Evolutionary conservation across 2,329 filamentous ascomycete species (phyloP).

Genomic region (Colletotrichum cuscutae): DNA sequence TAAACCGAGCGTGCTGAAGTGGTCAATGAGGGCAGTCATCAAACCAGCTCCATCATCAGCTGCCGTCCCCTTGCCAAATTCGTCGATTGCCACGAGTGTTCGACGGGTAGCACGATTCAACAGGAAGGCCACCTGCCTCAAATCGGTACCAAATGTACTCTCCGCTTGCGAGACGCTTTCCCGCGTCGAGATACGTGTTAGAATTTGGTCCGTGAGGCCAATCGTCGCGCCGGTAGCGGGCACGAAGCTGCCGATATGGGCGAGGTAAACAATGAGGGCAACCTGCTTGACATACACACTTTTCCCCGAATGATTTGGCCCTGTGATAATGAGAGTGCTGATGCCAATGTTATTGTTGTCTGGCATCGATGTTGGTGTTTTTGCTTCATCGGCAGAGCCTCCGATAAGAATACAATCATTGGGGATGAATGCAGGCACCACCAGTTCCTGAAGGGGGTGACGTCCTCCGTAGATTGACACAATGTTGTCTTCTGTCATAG

Average conservation of each 20-base stretch:
- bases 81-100: slow-evolving; percentile 90
- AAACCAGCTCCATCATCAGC: slow-evolving; percentile 68
- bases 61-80: slow-evolving; percentile 80
- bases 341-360: slow-evolving; percentile 6
- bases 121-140: slow-evolving; percentile 86
- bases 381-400: slow-evolving; percentile 54
- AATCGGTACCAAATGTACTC: slow-evolving; percentile 78
- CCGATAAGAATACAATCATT: slow-evolving; percentile 81
- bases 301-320: slow-evolving; percentile 96
- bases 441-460: slow-evolving; percentile 87
- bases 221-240: slow-evolving; percentile 81
- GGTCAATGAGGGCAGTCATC: slow-evolving; percentile 65
- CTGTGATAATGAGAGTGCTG: slow-evolving; percentile 84
- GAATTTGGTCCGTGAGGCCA: slow-evolving; percentile 90
- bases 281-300: slow-evolving; percentile 95
- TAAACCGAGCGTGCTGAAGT: slow-evolving; percentile 60
- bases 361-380: slow-evolving; percentile 31
- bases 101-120: slow-evolving; percentile 78
- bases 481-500: slow-evolving; percentile 75
- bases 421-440: slow-evolving; percentile 81
- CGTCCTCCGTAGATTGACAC: slow-evolving; percentile 82
- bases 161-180: slow-evolving; percentile 69
- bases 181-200: slow-evolving; percentile 84
- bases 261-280: slow-evolving; percentile 89
- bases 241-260: slow-evolving; percentile 92